These are phyloP conservation scores for Yamadazyma buinensis DNA, from an alignment of 1,139 yeast genomes.

Conservation along the genomic window DNA sequence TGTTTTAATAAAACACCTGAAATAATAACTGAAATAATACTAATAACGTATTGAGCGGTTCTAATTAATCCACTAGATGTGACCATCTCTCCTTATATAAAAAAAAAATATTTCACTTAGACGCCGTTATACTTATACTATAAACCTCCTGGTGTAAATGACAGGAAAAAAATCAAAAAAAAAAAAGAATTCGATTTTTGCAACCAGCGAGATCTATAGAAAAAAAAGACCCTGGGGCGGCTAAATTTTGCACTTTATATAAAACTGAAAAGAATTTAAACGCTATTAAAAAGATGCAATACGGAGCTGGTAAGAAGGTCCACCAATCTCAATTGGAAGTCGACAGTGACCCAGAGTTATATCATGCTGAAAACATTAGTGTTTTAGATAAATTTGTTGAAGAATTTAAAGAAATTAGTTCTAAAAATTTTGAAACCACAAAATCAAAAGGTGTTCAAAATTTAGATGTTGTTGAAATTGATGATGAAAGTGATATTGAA, in stretches of 20 bases:
- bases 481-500: not conserved
- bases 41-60: slow-evolving; percentile 5
- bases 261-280: too few relatives aligned
- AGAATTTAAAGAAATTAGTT: not conserved
- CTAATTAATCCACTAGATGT: slow-evolving; percentile 5
- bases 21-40: slow-evolving; percentile 2
- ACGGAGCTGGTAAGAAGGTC: too few relatives aligned
- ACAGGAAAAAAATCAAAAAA: too few relatives aligned
- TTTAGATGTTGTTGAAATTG: not conserved
- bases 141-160: too few relatives aligned
- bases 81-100: not conserved
- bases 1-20: slow-evolving; percentile 6
- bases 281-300: too few relatives aligned
- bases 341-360: not conserved
- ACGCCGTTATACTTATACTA: too few relatives aligned
- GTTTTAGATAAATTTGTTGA: not conserved
- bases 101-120: too few relatives aligned
- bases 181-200: too few relatives aligned
- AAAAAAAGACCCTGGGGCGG: not conserved
- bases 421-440: not conserved
- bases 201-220: too few relatives aligned
- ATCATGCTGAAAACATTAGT: not conserved
- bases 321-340: not conserved
- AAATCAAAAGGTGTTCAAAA: not conserved
- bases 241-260: not conserved